Conservation (phyloP, 2,329 filamentous ascomycete species). For the Cladosporium sp. region DNA sequence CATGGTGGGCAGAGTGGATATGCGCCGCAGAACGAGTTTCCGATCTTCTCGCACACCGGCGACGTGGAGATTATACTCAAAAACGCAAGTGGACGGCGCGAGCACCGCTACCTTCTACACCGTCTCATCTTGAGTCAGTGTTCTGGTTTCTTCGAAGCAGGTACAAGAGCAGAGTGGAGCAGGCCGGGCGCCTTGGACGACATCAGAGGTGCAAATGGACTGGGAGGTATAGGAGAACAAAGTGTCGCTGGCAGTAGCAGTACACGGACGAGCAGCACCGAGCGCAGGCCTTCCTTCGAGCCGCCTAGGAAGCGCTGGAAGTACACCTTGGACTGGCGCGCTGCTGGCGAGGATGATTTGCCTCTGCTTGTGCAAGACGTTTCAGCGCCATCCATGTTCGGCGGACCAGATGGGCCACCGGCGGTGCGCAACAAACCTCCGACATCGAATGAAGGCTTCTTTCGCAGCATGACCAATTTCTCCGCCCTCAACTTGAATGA, state of each 20-base stretch:
- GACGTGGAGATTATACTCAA: slow-evolving; percentile 85
- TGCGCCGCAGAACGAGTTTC: slow-evolving; percentile 82
- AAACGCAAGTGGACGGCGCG: slow-evolving; percentile 57
- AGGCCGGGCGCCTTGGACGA: slow-evolving; percentile 12
- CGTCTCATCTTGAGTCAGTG: slow-evolving; percentile 81
- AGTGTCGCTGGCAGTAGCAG: slow-evolving; percentile 37
- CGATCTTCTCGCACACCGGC: slow-evolving; percentile 81
- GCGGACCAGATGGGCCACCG: slow-evolving; percentile 41
- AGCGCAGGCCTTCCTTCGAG: slow-evolving; percentile 25
- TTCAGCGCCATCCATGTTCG: slow-evolving; percentile 25
- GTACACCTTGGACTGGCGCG: slow-evolving; percentile 79
- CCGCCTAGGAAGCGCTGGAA: slow-evolving; percentile 65
- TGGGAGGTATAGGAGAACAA: slow-evolving; percentile 52
- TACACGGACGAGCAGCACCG: slow-evolving; percentile 39
- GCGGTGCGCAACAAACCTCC: slow-evolving; percentile 59
- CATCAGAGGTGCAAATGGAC: slow-evolving; percentile 31
- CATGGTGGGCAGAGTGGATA: slow-evolving; percentile 60
- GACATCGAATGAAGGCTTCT: slow-evolving; percentile 66
- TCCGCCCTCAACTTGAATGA: slow-evolving; percentile 50
- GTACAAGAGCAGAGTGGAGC: slow-evolving; percentile 29
- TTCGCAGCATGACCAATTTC: slow-evolving; percentile 82
- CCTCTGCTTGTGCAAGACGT: slow-evolving; percentile 15
- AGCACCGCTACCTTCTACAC: slow-evolving; percentile 84
- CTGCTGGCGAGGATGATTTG: slow-evolving; percentile 61
- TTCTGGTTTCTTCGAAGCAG: slow-evolving; percentile 89